Base-by-base conservation (phyloP, 495 filamentous ascomycete genomes). In the Eremomyces bilateralis region DNA sequence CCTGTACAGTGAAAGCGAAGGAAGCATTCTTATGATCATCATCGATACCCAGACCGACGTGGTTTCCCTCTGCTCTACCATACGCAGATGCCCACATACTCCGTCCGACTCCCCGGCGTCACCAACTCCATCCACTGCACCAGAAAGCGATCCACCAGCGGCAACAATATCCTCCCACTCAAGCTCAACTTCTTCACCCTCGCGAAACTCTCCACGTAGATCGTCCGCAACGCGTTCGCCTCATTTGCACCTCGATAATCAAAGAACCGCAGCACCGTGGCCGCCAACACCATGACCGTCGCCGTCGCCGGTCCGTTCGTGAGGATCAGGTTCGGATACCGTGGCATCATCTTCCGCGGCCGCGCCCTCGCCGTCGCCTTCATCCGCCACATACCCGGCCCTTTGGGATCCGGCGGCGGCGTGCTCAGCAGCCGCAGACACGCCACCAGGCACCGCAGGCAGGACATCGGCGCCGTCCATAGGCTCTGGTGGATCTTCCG, bases 141-240 rank as follows among this genome's bases (percentile, higher is more conserved):
- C 21, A 82, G 36, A 42, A 83, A 77, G 36, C 65, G 58, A 55
- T 85, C 69, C 31, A 71, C 73, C 29, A 76, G 45, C 36, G 49
- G 53, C 24, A 72, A 47, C 34, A 94, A 57, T 4, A 94, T 52
- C 41, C 64, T 66, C 4, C 85, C 84, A 36, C 76, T 83, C 33
- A 90, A 52, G 58, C 85, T 94, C 45, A 92, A 49, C 6, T 63
- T 71, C 36, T 59, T 68, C 2, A 88, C 74, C 13, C 84, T 65
- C 1, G 88, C 90, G 75, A 81, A 95, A 19, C 72, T 81, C 64
- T 97, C 88, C 11, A 93, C 64, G 49, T 84, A 95, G 15, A 95
- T 62, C 4, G 66, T 74, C 29, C 71, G 65, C 46, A 84, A 67
- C 48, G 62, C 64, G 24, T 57, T 61, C 27, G 36, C 29, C 20